Evolutionary conservation across 2,329 filamentous ascomycete genomes (phyloP), one percentile per base, ranked within the genome.

Genomic region (Diaporthe australafricana): DNA sequence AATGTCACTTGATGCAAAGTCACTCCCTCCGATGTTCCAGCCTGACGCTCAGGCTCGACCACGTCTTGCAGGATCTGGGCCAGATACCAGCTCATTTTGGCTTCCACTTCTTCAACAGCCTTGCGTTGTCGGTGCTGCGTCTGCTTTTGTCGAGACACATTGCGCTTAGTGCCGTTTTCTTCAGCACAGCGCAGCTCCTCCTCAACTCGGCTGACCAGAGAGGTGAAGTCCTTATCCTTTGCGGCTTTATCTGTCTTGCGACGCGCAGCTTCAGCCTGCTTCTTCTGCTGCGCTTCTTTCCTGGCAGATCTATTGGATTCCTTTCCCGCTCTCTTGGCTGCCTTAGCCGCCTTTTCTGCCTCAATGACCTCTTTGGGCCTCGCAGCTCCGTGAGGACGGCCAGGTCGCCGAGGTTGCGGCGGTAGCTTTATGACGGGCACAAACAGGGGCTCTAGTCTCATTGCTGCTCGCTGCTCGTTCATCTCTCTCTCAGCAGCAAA

Each of bases 221-320:
- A 70, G 16, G 66, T 16, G 27, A 70, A 72, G n/a, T 48, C 50
- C 70, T 65, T 65, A 30, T 57, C 50, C 40, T 65, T 42, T 42
- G 8, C 22, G 27, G 65, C 47, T 22, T 16, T 27, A 8, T 22
- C 47, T 30, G 38, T 40, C 42, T 32, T 38, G 16, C 38, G 70
- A n/a, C 42, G 42, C 32, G n/a, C 27, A 14, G 7, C 52, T 32
- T 42, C 65, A 25, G 20, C 30, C 5, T 47, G 27, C 45, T 40
- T 42, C 62, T 27, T n/a, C 32, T 42, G 30, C 30, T 16, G 38
- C 20, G 48, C 45, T 35, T 63, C 25, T 40, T 47, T 47, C 5
- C 42, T 35, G 4, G 38, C 38, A 8, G 40, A 56, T 22, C 25
- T 27, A 17, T 35, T 35, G 35, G 47, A 55, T 25, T 48, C 53